A percentile compares a stretch with the other conserved stretches of the same genome.
These are phyloP conservation scores for Boletus tomentosulus DNA, from an alignment of 768 basidiomycete species.

Conservation along the genomic window DNA sequence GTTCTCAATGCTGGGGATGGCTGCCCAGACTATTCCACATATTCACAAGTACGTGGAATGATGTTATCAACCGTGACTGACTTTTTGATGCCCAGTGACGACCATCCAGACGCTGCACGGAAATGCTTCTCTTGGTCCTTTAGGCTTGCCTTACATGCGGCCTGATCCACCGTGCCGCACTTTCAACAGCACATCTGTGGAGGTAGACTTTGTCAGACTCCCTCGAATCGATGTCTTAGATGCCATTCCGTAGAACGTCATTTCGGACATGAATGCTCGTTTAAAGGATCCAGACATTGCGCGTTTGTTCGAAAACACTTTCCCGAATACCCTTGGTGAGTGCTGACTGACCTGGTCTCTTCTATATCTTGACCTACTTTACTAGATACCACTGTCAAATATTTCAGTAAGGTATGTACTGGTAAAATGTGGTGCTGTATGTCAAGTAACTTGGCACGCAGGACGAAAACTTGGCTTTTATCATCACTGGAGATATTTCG, in stretches of 20 bases:
- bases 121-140: conserved; percentile 52
- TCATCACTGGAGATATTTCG: conserved; percentile 82
- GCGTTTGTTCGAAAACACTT: conserved; percentile 76
- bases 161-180: conserved; percentile 67
- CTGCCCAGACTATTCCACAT: conserved; percentile 62
- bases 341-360: background rate
- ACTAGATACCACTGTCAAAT: conserved; percentile 75
- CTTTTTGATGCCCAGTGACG: background rate
- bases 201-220: conserved; percentile 39
- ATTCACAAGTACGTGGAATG: conserved; percentile 43
- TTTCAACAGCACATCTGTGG: conserved; percentile 71
- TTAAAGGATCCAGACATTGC: conserved; percentile 77
- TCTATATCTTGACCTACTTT: background rate
- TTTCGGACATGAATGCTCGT: conserved; percentile 65
- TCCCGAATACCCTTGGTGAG: conserved; percentile 76
- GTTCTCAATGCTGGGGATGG: conserved; percentile 24
- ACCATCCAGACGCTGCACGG: conserved; percentile 52
- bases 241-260: conserved; percentile 50
- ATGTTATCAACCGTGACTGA: background rate
- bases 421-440: background rate
- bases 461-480: conserved; percentile 71
- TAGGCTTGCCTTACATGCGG: conserved; percentile 69
- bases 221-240: background rate
- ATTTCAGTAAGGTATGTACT: conserved; percentile 54
- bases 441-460: conserved; percentile 22